phyloP scores from a whole-genome alignment of 352 stramenopile species.

The Globisporangium cederbergense region DNA sequence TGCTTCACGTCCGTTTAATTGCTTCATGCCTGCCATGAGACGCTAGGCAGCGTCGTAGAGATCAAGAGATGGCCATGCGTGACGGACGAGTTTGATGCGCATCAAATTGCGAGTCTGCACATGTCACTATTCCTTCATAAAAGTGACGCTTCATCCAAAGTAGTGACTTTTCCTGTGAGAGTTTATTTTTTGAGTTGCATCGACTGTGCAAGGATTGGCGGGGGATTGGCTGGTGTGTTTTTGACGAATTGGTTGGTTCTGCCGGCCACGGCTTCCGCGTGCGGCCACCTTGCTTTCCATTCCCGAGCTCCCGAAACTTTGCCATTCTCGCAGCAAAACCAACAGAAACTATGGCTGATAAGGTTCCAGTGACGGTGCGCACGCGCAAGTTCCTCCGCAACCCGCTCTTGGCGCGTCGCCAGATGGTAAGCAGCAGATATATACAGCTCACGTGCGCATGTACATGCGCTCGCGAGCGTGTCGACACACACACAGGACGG shows the following conservation, averaged over 20 bases:
- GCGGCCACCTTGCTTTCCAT: not conserved
- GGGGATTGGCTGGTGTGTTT: conserved; percentile 10
- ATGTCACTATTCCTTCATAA: not conserved
- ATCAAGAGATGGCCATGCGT: not conserved
- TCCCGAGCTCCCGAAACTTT: conserved; percentile 17
- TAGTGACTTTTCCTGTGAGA: not conserved
- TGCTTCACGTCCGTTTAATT: not conserved
- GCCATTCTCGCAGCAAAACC: conserved; percentile 47
- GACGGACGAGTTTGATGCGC: not conserved
- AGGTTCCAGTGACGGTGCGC: conserved; percentile 96
- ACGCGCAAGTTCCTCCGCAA: conserved; percentile 99
- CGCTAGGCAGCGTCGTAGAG: not conserved
- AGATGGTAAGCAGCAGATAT: conserved; percentile 89
- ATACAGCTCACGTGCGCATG: not conserved
- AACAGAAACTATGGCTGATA: conserved; percentile 90
- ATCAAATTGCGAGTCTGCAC: not conserved
- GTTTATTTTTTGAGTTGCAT: not conserved
- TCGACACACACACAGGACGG: not conserved
- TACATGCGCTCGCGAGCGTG: not conserved
- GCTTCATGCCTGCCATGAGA: not conserved
- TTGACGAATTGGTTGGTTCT: conserved; percentile 80
- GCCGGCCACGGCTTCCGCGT: conserved; percentile 21
- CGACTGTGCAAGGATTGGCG: conserved; percentile 35
- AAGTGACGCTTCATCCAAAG: not conserved
- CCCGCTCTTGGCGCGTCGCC: conserved; percentile 94